A percentile compares a stretch with the other conserved stretches of the same genome.
Evolutionary conservation across 2,329 filamentous ascomycete genomes (phyloP).

Genomic region (Verticillium zaregamsianum): DNA sequence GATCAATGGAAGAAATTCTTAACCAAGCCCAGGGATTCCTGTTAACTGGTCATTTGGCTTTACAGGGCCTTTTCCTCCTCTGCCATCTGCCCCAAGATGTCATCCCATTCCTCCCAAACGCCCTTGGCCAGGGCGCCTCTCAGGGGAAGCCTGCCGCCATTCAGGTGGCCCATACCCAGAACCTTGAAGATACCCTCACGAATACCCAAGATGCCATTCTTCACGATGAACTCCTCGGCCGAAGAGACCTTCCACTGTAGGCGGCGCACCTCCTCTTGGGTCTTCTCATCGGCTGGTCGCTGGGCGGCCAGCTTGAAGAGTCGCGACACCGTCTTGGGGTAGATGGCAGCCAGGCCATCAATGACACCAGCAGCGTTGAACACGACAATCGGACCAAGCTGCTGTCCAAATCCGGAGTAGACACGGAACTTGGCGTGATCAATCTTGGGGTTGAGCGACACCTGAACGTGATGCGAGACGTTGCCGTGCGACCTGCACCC

Average conservation of each 20-base stretch:
- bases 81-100: slow-evolving; percentile 21
- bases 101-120: slow-evolving; percentile 35
- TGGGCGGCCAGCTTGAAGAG: slow-evolving; percentile 45
- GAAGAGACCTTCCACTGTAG: slow-evolving; percentile 59
- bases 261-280: slow-evolving; percentile 46
- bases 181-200: slow-evolving; percentile 57
- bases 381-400: slow-evolving; percentile 58
- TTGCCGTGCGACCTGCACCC: slow-evolving; percentile 51
- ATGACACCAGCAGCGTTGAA: slow-evolving; percentile 63
- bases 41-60: background rate
- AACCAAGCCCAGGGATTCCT: too few relatives aligned
- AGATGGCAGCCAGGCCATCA: slow-evolving; percentile 62
- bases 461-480: slow-evolving; percentile 59
- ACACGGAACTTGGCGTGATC: slow-evolving; percentile 58
- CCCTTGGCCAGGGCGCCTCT: slow-evolving; percentile 50
- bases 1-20: too few relatives aligned
- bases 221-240: slow-evolving; percentile 59
- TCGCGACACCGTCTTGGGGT: slow-evolving; percentile 56
- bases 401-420: slow-evolving; percentile 63
- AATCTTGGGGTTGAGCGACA: slow-evolving; percentile 57
- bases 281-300: slow-evolving; percentile 31
- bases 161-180: slow-evolving; percentile 52
- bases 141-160: slow-evolving; percentile 56
- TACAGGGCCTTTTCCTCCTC: slow-evolving; percentile 14
- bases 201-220: slow-evolving; percentile 58